These are phyloP conservation scores for Exserohilum rostratum DNA, from an alignment of 2,329 filamentous ascomycete genomes.

Conservation along the genomic window DNA sequence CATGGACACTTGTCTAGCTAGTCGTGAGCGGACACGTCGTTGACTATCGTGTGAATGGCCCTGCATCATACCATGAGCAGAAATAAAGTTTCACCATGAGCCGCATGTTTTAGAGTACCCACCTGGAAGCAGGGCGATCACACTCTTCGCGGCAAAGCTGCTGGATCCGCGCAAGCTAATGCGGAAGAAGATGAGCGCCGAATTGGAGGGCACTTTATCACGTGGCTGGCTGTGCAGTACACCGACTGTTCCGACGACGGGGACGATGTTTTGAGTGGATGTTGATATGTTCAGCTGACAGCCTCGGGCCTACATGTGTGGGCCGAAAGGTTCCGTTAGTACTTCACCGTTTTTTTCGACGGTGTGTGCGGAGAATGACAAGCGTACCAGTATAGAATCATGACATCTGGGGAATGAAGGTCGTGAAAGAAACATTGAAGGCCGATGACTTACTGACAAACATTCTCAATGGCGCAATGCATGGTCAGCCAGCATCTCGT, in stretches of 20 bases:
- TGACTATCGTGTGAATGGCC: constrained; percentile 32
- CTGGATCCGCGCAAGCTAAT: constrained; percentile 23
- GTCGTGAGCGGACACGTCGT: constrained; percentile 33
- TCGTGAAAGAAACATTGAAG: constrained; percentile 49
- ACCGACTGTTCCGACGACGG: constrained; percentile 49
- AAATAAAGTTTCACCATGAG: constrained; percentile 38
- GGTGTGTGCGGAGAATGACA: constrained; percentile 40
- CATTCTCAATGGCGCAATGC: constrained; percentile 45
- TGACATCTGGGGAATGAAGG: constrained; percentile 52
- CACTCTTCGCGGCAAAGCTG: constrained; percentile 14
- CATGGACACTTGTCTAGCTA: constrained; percentile 51
- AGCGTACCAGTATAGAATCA: constrained; percentile 49
- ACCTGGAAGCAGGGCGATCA: constrained; percentile 13
- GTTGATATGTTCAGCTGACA: constrained; percentile 43
- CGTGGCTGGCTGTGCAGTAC: constrained; percentile 46
- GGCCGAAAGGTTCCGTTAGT: constrained; percentile 45
- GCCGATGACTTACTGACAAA: constrained; percentile 52
- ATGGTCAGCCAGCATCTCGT: constrained; percentile 50
- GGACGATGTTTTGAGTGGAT: constrained; percentile 40
- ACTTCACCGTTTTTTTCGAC: constrained; percentile 48
- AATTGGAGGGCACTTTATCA: constrained; percentile 7
- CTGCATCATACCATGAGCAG: constrained; percentile 44
- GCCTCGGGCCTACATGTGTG: constrained; percentile 14
- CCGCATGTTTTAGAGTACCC: background rate
- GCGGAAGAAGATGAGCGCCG: constrained; percentile 3